Base-by-base conservation (phyloP, 208 protist genomes). In the Leishmania turanica region DNA sequence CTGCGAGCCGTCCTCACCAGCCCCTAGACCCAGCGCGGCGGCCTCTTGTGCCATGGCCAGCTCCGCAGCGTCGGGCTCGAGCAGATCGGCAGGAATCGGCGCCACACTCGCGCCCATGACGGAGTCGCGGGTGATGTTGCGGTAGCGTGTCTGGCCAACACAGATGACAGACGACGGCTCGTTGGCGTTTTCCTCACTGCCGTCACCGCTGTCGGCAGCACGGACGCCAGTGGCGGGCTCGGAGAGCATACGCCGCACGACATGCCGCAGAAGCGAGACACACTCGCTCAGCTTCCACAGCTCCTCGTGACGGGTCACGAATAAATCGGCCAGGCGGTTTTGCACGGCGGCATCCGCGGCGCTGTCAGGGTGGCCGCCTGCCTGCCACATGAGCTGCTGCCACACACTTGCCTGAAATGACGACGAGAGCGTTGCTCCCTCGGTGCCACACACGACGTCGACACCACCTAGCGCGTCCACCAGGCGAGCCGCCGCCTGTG, bases 221-320 rank as follows among this genome's bases (percentile, higher is more conserved):
- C 37, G 19, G 45, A 45, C 13, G 17, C 21, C 13, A 31, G 34
- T 40, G 1, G 53, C 37, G 37, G 78, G 77, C 47, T 78, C 68
- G 64, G 66, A 34, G 53, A 80, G 34, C 27, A 84, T 56, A 27
- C 58, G 17, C 62, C 60, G 71, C 70, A 86, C 76, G 34, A 72
- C 80, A 7, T 69, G 42, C 7, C 78, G 82, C 62, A 88, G 79
- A 54, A 89, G 64, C 51, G 66, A 27, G 45, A 82, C 64, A 34
- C 86, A 78, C 53, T 91, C 90, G 47, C 79, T 81, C 47, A 90
- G 77, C 70, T 91, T 95, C 95, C 95, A 97, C 73, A 97, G 88
- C 71, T 97, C 93, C 65, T 86, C 86, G 62, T 93, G 90, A 11
- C 92, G 86, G n/a, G 81, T 84, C 0, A 90, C 91, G 73, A 95